Conservation (phyloP, 2,329 filamentous ascomycete genomes). For the Myriosclerotinia curreyana region DNA sequence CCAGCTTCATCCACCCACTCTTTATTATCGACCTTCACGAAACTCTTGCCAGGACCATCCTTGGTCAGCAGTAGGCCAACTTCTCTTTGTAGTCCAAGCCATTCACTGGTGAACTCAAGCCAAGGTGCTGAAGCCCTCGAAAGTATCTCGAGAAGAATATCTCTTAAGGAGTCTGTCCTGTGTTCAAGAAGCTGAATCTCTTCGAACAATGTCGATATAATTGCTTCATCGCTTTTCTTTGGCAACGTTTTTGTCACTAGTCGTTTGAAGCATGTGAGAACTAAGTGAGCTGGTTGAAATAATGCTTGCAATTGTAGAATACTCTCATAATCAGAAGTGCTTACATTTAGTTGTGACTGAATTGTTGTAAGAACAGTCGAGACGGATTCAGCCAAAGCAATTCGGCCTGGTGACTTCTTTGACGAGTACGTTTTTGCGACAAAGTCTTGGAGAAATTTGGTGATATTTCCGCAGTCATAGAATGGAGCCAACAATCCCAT, state of each 20-base stretch:
- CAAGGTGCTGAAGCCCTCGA: conserved; percentile 62
- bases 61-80: conserved; percentile 52
- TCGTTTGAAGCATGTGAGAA: conserved; percentile 38
- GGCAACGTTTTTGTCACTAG: conserved; percentile 33
- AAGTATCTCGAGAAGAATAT: conserved; percentile 66
- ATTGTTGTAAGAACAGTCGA: conserved; percentile 39
- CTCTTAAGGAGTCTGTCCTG: conserved; percentile 57
- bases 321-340: conserved; percentile 32
- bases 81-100: conserved; percentile 68
- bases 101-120: conserved; percentile 65
- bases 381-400: conserved; percentile 42
- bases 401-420: conserved; percentile 34
- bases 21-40: conserved; percentile 57
- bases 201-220: conserved; percentile 60
- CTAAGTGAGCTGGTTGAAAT: conserved; percentile 36
- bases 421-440: conserved; percentile 35
- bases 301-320: conserved; percentile 38
- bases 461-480: conserved; percentile 40
- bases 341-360: conserved; percentile 35
- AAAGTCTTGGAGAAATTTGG: conserved; percentile 35
- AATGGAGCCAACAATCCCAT: conserved; percentile 44
- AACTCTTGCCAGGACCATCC: conserved; percentile 50
- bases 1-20: conserved; percentile 57
- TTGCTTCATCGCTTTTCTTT: conserved; percentile 54
- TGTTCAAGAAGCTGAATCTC: conserved; percentile 63